phyloP scores from a whole-genome alignment of 257 asterid genomes.

The Ophiorrhiza pumila region DNA sequence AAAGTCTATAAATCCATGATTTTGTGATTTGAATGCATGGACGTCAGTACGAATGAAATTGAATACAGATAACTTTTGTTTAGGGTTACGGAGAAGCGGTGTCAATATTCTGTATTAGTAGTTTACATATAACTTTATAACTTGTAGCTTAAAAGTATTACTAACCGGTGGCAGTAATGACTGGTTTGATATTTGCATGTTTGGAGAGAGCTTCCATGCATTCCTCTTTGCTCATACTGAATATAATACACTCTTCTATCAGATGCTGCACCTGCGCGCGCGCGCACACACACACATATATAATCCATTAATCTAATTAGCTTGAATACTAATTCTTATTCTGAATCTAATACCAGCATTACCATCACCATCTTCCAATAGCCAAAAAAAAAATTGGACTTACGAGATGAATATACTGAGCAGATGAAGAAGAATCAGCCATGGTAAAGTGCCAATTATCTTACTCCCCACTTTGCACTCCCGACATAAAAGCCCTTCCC shows the following conservation, averaged over 20 bases:
- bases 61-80: no score
- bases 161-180: slow-evolving; percentile 51
- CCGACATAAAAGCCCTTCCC: no score
- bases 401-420: slow-evolving; percentile 77
- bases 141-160: not conserved
- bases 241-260: slow-evolving; percentile 47
- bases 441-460: slow-evolving; percentile 16
- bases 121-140: no score
- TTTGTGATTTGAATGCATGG: no score
- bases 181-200: slow-evolving; percentile 49
- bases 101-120: no score
- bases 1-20: no score
- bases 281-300: not conserved
- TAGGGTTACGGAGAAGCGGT: no score
- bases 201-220: slow-evolving; percentile 55
- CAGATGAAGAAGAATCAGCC: slow-evolving; percentile 67
- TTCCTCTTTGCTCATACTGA: slow-evolving; percentile 45
- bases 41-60: no score
- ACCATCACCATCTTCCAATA: not conserved
- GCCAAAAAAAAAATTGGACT: not conserved
- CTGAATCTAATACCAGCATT: no score
- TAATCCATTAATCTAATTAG: not conserved
- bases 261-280: slow-evolving; percentile 41
- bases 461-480: not conserved
- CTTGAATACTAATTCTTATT: not conserved